Evolutionary conservation across 2,329 filamentous ascomycete genomes (phyloP).

Genomic region (Phaeosphaeriaceae sp.): DNA sequence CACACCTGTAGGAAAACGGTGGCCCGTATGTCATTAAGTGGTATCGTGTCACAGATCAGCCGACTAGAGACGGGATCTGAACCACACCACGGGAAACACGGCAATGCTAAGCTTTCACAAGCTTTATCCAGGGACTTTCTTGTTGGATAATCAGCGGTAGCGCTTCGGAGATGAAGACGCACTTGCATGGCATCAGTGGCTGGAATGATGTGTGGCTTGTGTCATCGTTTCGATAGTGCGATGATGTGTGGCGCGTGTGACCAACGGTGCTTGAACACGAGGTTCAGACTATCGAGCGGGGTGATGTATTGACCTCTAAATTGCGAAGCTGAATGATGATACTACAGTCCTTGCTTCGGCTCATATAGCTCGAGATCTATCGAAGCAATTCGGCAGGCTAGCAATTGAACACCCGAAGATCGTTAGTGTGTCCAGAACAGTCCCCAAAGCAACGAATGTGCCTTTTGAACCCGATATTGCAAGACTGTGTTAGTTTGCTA

Average conservation of each 20-base stretch:
- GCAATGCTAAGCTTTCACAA: not conserved
- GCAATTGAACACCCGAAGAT: no score
- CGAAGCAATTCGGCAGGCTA: no score
- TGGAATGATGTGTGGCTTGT: not conserved
- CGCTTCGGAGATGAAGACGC: not conserved
- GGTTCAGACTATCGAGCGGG: not conserved
- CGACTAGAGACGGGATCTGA: not conserved
- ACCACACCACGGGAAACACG: not conserved
- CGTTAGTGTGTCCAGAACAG: no score
- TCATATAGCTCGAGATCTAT: no score
- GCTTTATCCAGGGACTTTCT: not conserved
- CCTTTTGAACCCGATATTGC: no score
- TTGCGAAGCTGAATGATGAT: no score
- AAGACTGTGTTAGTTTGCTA: no score
- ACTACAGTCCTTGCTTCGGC: not conserved
- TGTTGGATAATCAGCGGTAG: not conserved
- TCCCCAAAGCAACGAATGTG: no score
- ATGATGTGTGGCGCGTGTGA: not conserved
- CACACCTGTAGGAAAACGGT: not conserved
- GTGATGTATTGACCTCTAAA: not conserved
- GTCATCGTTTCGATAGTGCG: not conserved
- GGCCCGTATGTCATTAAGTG: not conserved
- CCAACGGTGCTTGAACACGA: not conserved
- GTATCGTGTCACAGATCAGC: not conserved
- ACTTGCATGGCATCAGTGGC: not conserved